These are phyloP conservation scores for Cyberlindnera japonica DNA, from an alignment of 805 yeast genomes.

Conservation along the genomic window DNA sequence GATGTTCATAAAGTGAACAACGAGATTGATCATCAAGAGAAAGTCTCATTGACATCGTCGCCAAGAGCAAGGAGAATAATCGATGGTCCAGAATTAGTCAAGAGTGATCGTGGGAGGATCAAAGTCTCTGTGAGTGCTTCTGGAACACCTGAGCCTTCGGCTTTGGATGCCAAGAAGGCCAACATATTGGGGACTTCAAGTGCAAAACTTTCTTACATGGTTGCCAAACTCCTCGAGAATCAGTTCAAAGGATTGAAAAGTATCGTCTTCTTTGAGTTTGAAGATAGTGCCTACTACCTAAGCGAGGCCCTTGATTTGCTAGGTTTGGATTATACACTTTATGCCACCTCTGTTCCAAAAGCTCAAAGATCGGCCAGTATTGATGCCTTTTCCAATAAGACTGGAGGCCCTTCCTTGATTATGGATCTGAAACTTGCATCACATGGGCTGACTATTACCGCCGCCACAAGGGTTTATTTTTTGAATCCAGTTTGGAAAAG, in stretches of 20 bases:
- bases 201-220: slow-evolving; percentile 57
- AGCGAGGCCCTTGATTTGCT: slow-evolving; percentile 60
- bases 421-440: slow-evolving; percentile 69
- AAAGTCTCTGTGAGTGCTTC: slow-evolving; percentile 3
- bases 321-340: slow-evolving; percentile 58
- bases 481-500: slow-evolving; percentile 71
- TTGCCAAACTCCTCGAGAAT: slow-evolving; percentile 51
- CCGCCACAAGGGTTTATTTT: slow-evolving; percentile 67
- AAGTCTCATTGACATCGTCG: slow-evolving; percentile 15
- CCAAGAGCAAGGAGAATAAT: slow-evolving; percentile 10
- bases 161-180: slow-evolving; percentile 19
- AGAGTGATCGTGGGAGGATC: slow-evolving; percentile 12
- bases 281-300: slow-evolving; percentile 64
- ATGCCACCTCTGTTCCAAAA: slow-evolving; percentile 56
- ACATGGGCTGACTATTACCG: slow-evolving; percentile 63
- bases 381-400: slow-evolving; percentile 43
- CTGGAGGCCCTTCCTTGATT: slow-evolving; percentile 48
- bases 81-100: slow-evolving; percentile 13
- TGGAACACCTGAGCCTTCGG: slow-evolving; percentile 10
- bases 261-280: slow-evolving; percentile 65
- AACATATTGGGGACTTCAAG: slow-evolving; percentile 59
- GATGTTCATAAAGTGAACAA: slow-evolving; percentile 27
- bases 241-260: slow-evolving; percentile 46
- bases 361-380: slow-evolving; percentile 50
- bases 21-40: slow-evolving; percentile 24